phyloP scores from a whole-genome alignment of 306 rosid genomes.

The Luffa acutangula region DNA sequence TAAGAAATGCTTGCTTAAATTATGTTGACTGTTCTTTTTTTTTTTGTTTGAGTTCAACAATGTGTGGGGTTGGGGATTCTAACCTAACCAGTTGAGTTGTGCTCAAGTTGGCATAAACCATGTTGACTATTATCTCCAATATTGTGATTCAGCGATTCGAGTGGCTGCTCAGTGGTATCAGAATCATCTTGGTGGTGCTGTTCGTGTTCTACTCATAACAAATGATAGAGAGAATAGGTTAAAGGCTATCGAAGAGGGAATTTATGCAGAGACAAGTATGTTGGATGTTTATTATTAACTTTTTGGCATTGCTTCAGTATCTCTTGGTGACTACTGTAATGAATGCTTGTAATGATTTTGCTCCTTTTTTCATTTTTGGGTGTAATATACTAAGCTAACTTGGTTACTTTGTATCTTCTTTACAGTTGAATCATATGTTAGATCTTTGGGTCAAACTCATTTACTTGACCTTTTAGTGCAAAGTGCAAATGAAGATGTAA shows the following conservation, averaged over 20 bases:
- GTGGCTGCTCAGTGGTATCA: constrained; percentile 97
- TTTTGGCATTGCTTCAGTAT: constrained; percentile 8
- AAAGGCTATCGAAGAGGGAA: constrained; percentile 86
- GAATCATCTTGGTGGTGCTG: constrained; percentile 71
- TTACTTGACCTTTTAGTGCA: constrained; percentile 87
- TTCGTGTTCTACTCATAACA: constrained; percentile 66
- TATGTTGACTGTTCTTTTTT: background rate
- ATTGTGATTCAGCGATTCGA: constrained; percentile 66
- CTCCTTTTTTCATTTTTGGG: background rate
- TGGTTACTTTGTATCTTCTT: constrained; percentile 17
- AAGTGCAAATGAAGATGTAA: constrained; percentile 63
- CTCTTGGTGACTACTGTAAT: constrained; percentile 1
- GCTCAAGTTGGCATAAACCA: background rate
- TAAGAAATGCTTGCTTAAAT: background rate
- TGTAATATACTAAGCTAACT: constrained; percentile 7
- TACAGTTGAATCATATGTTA: constrained; percentile 86
- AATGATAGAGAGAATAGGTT: constrained; percentile 87
- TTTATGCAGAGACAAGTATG: constrained; percentile 82
- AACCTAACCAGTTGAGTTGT: no score
- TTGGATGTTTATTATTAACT: background rate
- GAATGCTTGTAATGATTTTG: constrained; percentile 3
- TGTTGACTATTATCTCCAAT: constrained; percentile 7
- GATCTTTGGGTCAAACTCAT: constrained; percentile 65
- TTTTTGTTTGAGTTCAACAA: no score
- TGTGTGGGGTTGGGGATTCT: no score